Evolutionary conservation across 176 grass and related monocot genomes (phyloP).

Genomic region (Oryza brachyantha): DNA sequence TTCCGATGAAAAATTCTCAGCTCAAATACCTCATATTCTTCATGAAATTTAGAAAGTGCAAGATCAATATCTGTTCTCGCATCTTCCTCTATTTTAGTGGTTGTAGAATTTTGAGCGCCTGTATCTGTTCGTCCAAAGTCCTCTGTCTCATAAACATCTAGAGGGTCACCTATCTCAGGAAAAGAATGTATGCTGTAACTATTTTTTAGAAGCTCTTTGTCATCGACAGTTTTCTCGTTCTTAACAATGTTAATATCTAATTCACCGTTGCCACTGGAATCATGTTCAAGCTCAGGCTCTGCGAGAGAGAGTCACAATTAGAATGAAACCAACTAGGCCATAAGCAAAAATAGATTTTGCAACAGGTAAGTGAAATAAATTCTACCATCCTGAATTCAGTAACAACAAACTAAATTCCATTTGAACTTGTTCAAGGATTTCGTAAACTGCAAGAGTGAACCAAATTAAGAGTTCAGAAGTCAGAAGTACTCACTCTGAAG

Average conservation of each 20-base stretch:
- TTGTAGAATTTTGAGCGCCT: conserved; percentile 17
- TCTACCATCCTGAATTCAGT: not conserved
- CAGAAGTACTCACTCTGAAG: conserved; percentile 34
- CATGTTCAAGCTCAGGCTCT: conserved; percentile 40
- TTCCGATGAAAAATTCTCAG: conserved; percentile 89
- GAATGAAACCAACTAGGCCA: conserved; percentile 14
- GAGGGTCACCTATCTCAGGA: conserved; percentile 39
- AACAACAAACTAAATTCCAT: not conserved
- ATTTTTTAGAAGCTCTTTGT: conserved; percentile 53
- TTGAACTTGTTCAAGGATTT: not conserved
- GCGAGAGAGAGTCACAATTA: conserved; percentile 20
- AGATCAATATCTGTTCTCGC: conserved; percentile 42
- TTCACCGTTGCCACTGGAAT: conserved; percentile 18
- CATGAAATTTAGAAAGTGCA: conserved; percentile 54
- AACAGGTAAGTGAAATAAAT: not conserved
- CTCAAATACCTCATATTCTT: conserved; percentile 86
- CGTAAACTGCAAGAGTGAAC: not conserved
- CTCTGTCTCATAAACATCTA: conserved; percentile 51
- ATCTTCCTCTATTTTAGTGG: conserved; percentile 42
- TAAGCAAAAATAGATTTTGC: not conserved
- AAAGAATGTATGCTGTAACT: conserved; percentile 51
- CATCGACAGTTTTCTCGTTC: conserved; percentile 40
- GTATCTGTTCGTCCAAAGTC: conserved; percentile 28
- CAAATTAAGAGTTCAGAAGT: not conserved
- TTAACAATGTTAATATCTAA: conserved; percentile 12